A percentile compares a stretch with the other conserved stretches of the same genome.
phyloP scores from a whole-genome alignment of 495 filamentous ascomycete species.

The Friedmanniomyces simplex region DNA sequence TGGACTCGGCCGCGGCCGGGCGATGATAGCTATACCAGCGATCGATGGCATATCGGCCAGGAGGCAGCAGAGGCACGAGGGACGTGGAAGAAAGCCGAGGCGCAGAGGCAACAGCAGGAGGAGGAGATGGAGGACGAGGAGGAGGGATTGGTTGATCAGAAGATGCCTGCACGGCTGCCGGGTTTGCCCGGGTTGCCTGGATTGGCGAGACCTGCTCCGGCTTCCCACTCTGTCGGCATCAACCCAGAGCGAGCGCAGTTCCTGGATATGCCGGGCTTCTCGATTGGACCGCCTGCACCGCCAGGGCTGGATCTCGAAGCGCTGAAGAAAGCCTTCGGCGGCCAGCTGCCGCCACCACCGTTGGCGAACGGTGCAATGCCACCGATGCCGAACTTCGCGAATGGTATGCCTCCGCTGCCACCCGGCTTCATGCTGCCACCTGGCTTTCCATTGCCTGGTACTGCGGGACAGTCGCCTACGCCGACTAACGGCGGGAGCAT shows the following conservation, averaged over 20 bases:
- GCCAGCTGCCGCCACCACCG: conserved; percentile 27
- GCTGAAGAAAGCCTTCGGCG: conserved; percentile 48
- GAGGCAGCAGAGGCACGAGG: conserved; percentile 85
- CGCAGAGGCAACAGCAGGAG: conserved; percentile 68
- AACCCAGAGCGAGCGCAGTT: conserved; percentile 32
- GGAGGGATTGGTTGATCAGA: conserved; percentile 89
- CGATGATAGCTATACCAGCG: conserved; percentile 70
- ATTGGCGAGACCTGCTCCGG: conserved; percentile 20
- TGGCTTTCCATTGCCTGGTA: conserved; percentile 21
- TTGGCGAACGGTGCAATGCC: conserved; percentile 34
- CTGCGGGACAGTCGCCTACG: conserved; percentile 25
- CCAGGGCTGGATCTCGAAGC: conserved; percentile 52
- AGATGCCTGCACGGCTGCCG: conserved; percentile 51
- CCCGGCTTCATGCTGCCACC: conserved; percentile 18
- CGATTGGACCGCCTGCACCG: conserved; percentile 37
- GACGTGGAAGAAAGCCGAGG: conserved; percentile 75
- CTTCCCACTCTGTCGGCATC: conserved; percentile 29
- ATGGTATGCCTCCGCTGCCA: conserved; percentile 13
- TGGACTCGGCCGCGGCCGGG: conserved; percentile 86
- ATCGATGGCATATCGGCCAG: conserved; percentile 90
- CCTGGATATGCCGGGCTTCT: conserved; percentile 23
- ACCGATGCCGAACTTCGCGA: conserved; percentile 6
- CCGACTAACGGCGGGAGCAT: conserved; percentile 30
- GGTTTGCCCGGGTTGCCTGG: conserved; percentile 36
- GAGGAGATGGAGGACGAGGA: conserved; percentile 88